A percentile compares a stretch with the other conserved stretches of the same genome.
Evolutionary conservation across 2,329 filamentous ascomycete genomes (phyloP).

Genomic region (Sodiomyces alkalinus): DNA sequence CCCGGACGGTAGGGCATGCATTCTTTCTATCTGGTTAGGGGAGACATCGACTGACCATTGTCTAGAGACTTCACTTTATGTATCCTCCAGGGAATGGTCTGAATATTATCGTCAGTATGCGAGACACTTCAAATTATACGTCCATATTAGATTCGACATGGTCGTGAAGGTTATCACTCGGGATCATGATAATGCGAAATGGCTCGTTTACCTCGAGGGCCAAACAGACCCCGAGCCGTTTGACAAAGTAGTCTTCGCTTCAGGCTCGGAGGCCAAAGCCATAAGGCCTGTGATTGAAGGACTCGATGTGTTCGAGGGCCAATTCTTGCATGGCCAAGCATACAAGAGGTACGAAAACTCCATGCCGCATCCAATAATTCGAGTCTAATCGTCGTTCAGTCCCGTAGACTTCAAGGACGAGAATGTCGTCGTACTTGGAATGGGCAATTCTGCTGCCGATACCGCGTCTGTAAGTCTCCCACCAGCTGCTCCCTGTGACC

Average conservation of each 20-base stretch:
- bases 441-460: slow-evolving; percentile 13
- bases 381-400: slow-evolving; percentile 1
- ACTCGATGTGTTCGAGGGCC: slow-evolving; percentile 8
- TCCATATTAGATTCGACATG: slow-evolving; percentile 8
- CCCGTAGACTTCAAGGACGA: slow-evolving; percentile 8
- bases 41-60: neutral
- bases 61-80: neutral
- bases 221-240: slow-evolving; percentile 6
- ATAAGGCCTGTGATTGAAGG: slow-evolving; percentile 9
- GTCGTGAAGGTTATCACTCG: slow-evolving; percentile 6
- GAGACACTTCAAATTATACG: slow-evolving; percentile 7
- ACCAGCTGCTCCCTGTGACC: neutral
- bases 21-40: too few species aligned
- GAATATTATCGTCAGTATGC: slow-evolving; percentile 12
- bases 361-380: neutral
- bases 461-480: slow-evolving; percentile 8
- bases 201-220: slow-evolving; percentile 8
- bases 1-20: slow-evolving; percentile 9
- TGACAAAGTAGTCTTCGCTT: slow-evolving; percentile 12
- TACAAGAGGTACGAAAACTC: slow-evolving; percentile 9
- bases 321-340: slow-evolving; percentile 10
- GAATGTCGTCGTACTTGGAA: slow-evolving; percentile 12
- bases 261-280: slow-evolving; percentile 8
- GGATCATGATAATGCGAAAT: slow-evolving; percentile 5
- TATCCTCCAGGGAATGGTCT: slow-evolving; percentile 2